phyloP scores from a whole-genome alignment of 2,329 filamentous ascomycete genomes.

The Bipolaris cookei region DNA sequence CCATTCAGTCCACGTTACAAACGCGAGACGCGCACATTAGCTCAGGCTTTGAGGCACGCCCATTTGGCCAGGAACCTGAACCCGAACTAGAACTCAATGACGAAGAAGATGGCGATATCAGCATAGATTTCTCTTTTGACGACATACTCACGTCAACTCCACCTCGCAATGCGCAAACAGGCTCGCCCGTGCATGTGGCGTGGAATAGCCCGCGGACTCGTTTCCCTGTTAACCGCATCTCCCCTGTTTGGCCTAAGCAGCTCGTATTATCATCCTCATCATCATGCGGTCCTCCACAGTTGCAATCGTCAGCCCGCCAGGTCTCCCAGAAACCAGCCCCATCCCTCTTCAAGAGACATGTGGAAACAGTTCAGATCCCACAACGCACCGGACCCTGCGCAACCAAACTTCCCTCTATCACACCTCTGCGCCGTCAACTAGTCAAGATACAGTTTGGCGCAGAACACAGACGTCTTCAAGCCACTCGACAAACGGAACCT shows the following conservation, averaged over 20 bases:
- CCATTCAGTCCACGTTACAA: slow-evolving; percentile 1
- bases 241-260: neutral
- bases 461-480: slow-evolving; percentile 11
- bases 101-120: slow-evolving; percentile 11
- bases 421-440: slow-evolving; percentile 20
- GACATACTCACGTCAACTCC: slow-evolving; percentile 23
- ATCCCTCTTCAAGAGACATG: neutral
- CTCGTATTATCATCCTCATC: neutral
- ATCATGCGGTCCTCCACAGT: neutral
- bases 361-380: neutral
- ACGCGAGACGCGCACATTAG: neutral
- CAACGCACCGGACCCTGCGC: neutral
- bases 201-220: slow-evolving; percentile 12
- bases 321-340: neutral
- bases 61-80: neutral
- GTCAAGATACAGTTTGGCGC: slow-evolving; percentile 16
- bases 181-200: slow-evolving; percentile 9
- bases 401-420: slow-evolving; percentile 1
- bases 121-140: slow-evolving; percentile 28
- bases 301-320: neutral
- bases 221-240: neutral
- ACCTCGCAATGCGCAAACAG: slow-evolving; percentile 15
- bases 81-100: neutral
- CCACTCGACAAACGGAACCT: neutral
- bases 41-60: neutral